Conservation (phyloP, 495 filamentous ascomycete genomes). For the Podospora tetraspora region DNA sequence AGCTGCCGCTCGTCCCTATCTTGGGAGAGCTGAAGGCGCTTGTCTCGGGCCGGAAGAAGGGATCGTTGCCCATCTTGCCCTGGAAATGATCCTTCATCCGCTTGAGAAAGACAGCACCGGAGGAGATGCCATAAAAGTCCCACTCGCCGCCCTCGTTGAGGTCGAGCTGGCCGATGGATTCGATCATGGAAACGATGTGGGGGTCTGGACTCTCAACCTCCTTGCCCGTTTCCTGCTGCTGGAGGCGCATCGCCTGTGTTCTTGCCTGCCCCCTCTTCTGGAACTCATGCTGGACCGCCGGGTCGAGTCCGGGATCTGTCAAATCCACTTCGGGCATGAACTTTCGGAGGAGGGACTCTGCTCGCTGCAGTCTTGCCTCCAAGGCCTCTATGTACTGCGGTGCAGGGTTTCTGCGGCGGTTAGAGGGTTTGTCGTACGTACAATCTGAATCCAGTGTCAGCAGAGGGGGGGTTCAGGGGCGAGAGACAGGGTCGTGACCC, state of each 20-base stretch:
- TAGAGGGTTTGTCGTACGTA: slow-evolving; percentile 96
- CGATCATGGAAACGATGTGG: slow-evolving; percentile 90
- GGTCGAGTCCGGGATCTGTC: slow-evolving; percentile 74
- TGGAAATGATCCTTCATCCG: slow-evolving; percentile 78
- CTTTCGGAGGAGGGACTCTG: slow-evolving; percentile 70
- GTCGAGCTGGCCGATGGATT: slow-evolving; percentile 81
- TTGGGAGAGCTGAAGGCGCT: slow-evolving; percentile 56
- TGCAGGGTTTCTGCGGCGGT: slow-evolving; percentile 86
- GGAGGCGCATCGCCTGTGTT: slow-evolving; percentile 29
- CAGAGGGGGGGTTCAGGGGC: slow-evolving; percentile 8
- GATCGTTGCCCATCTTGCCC: slow-evolving; percentile 55
- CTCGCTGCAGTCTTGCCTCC: slow-evolving; percentile 76
- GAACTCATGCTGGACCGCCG: slow-evolving; percentile 55
- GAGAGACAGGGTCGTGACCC: background rate
- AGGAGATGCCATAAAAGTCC: slow-evolving; percentile 94
- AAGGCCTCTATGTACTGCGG: slow-evolving; percentile 93
- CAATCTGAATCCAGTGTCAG: slow-evolving; percentile 62
- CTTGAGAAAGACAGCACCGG: slow-evolving; percentile 78
- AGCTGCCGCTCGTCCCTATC: slow-evolving; percentile 48
- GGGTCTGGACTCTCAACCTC: slow-evolving; percentile 55
- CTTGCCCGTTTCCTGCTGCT: slow-evolving; percentile 27
- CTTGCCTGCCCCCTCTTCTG: slow-evolving; percentile 44
- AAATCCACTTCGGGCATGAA: slow-evolving; percentile 84
- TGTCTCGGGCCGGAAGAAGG: slow-evolving; percentile 38
- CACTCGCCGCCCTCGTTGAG: slow-evolving; percentile 86